Base-by-base conservation (phyloP, 352 stramenopile species). In the Pythium aristosporum region DNA sequence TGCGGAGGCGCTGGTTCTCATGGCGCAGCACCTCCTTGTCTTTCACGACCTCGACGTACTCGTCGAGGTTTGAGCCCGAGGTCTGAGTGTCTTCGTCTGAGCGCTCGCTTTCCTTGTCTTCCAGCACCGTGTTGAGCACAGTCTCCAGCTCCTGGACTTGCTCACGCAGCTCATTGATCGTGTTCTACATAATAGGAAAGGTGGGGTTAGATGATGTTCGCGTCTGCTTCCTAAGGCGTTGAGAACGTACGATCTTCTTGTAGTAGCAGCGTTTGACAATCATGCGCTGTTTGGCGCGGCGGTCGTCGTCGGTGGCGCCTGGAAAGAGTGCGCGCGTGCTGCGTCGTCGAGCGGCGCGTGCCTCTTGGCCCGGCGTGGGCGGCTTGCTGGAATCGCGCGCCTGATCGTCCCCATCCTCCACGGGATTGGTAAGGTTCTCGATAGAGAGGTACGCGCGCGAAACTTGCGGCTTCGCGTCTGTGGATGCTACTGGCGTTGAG, bases 251-350 rank as follows among this genome's bases (percentile, higher is more conserved):
- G 60, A 88, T 88, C 68, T 89, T 89, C 71, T 88, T 88, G 75
- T 89, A 89, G 80, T 91, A 91, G 52, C 82, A 79, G 10, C 79
- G 76, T 67, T 88, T 87, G 67, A 84, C 80, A 63, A 88, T 87
- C 58, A 87, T 79, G 6, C 80, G 79, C 71, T 89, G 80, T 66
- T 88, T 88, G 8, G 75, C 75, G 41, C 80, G 80, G 5, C 77
- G 75, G 18, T 87, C 76, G 2, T 80, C 75, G 47, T 89, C 80
- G 3, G 74, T 76, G n/a, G 67, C 51, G 11, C 68, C 61, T 0
- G 77, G 65, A 36, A 79, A 79, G 6, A 85, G 67, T 39, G 74
- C 73, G 12, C 77, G 77, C 21, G 74, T 87, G 67, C 80, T 89
- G 25, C 77, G 67, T 9, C 65, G 58, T 18, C 65, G 39, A 12